phyloP scores from a whole-genome alignment of 2,329 filamentous ascomycete species.

The Ciborinia camelliae region DNA sequence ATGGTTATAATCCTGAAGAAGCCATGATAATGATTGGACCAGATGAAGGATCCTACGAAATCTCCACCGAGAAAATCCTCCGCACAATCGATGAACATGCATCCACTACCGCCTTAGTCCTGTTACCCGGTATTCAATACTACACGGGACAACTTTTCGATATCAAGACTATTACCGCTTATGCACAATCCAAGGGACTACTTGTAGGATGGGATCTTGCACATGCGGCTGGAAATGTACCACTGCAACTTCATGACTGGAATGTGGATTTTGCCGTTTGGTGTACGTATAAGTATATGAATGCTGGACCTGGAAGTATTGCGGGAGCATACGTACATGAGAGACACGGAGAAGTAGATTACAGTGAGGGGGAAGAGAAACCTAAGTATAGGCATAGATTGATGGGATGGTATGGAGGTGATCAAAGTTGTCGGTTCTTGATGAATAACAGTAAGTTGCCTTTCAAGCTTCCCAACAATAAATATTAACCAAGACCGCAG shows the following conservation, averaged over 20 bases:
- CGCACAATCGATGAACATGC: constrained; percentile 72
- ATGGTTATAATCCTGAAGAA: constrained; percentile 50
- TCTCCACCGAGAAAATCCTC: constrained; percentile 70
- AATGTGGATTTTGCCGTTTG: constrained; percentile 87
- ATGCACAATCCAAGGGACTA: constrained; percentile 70
- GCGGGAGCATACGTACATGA: constrained; percentile 79
- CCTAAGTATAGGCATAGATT: constrained; percentile 62
- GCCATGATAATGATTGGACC: constrained; percentile 75
- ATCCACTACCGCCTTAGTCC: constrained; percentile 66
- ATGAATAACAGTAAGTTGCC: constrained; percentile 62
- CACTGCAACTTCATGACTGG: constrained; percentile 79
- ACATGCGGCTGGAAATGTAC: constrained; percentile 81
- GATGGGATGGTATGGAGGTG: constrained; percentile 83
- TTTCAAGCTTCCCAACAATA: constrained; percentile 28
- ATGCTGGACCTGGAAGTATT: constrained; percentile 78
- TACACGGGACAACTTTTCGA: constrained; percentile 89
- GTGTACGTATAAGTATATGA: constrained; percentile 96
- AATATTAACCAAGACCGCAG: constrained; percentile 34
- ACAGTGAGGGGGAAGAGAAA: constrained; percentile 41
- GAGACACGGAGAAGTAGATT: constrained; percentile 58
- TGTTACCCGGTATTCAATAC: constrained; percentile 86
- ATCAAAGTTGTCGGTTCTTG: constrained; percentile 71
- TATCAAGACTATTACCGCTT: constrained; percentile 71
- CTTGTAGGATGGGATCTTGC: constrained; percentile 84
- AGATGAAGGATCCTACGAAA: constrained; percentile 51